Conservation (phyloP, 768 basidiomycete genomes). For the Astraeus odoratus region DNA sequence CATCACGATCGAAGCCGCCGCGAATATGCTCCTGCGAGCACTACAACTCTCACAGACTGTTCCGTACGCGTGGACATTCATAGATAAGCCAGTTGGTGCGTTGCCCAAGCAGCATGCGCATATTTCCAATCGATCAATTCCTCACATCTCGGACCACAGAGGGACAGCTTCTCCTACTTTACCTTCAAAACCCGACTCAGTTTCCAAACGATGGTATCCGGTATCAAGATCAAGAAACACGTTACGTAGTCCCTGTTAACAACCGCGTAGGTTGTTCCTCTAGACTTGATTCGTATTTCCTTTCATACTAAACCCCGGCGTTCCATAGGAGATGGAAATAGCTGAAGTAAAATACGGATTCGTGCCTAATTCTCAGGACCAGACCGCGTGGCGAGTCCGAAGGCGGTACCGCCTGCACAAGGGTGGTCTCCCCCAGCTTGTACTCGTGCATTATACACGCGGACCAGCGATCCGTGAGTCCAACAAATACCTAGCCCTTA, state of each 20-base stretch:
- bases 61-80: conserved; percentile 67
- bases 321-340: conserved; percentile 74
- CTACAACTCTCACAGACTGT: conserved; percentile 45
- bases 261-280: conserved; percentile 42
- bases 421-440: conserved; percentile 67
- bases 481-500: neutral
- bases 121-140: no score
- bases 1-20: conserved; percentile 50
- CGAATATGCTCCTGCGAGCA: conserved; percentile 56
- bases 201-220: conserved; percentile 76
- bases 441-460: conserved; percentile 71
- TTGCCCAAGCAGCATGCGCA: neutral
- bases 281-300: neutral
- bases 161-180: conserved; percentile 61
- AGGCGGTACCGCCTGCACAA: conserved; percentile 66
- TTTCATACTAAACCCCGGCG: neutral
- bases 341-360: conserved; percentile 71
- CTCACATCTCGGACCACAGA: conserved; percentile 33
- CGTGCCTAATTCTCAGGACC: conserved; percentile 57
- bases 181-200: conserved; percentile 47
- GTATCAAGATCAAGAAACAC: conserved; percentile 66
- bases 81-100: conserved; percentile 73
- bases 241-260: conserved; percentile 40
- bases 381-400: conserved; percentile 58
- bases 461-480: conserved; percentile 57